These are phyloP conservation scores for Aphanocladium album DNA, from an alignment of 2,329 filamentous ascomycete genomes.

Conservation along the genomic window DNA sequence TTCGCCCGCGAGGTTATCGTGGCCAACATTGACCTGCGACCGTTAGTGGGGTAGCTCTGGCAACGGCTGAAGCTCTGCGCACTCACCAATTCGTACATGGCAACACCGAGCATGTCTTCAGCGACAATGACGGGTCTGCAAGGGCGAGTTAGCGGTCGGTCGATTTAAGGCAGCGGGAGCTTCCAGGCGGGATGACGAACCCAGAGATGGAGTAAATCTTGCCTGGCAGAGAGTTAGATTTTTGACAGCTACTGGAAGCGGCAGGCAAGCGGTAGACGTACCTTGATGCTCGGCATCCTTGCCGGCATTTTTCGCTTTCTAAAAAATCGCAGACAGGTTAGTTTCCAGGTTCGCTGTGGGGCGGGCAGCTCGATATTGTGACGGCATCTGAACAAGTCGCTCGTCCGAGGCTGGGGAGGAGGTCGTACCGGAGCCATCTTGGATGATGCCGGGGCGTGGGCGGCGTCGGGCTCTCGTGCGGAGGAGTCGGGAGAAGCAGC, in stretches of 20 bases:
- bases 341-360: conserved; percentile 17
- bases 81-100: conserved; percentile 97
- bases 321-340: conserved; percentile 16
- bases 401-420: conserved; percentile 15
- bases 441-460: conserved; percentile 28
- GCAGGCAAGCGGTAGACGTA: conserved; percentile 23
- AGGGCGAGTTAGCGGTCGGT: conserved; percentile 25
- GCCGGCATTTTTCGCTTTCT: conserved; percentile 32
- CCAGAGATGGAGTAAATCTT: conserved; percentile 61
- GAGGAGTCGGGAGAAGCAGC: conserved; percentile 23
- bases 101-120: conserved; percentile 97
- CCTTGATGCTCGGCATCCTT: conserved; percentile 36
- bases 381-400: conserved; percentile 11
- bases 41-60: conserved; percentile 8
- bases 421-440: conserved; percentile 54
- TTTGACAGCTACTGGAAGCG: neutral
- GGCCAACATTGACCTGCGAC: conserved; percentile 79
- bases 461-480: conserved; percentile 23
- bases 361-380: neutral
- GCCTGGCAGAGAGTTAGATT: conserved; percentile 32
- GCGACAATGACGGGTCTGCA: conserved; percentile 85
- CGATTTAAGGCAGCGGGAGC: conserved; percentile 4
- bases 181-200: conserved; percentile 35
- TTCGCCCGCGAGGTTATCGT: conserved; percentile 89
- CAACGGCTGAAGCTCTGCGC: neutral